phyloP scores from a whole-genome alignment of 2,329 filamentous ascomycete species.

The Apiospora koreana region DNA sequence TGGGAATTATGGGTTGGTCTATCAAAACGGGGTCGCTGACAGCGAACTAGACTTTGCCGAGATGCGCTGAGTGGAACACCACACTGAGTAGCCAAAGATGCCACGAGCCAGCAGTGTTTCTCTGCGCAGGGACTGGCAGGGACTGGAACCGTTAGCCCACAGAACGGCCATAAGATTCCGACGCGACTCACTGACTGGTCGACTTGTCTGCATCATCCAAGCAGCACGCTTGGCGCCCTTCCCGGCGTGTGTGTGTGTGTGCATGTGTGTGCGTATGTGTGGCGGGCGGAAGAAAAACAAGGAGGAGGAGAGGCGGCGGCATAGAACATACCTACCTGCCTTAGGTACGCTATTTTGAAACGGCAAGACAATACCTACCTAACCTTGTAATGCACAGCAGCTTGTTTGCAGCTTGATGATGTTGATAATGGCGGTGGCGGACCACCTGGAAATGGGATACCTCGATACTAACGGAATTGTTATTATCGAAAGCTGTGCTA shows the following conservation, averaged over 20 bases:
- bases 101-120: constrained; percentile 1
- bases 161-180: constrained; percentile 2
- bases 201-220: background rate
- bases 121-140: background rate
- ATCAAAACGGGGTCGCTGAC: background rate
- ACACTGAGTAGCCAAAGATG: background rate
- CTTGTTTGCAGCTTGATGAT: background rate
- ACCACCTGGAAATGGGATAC: background rate
- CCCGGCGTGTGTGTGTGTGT: too few relatives aligned
- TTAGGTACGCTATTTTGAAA: background rate
- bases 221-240: background rate
- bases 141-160: background rate
- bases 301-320: background rate
- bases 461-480: background rate
- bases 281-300: background rate
- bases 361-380: background rate
- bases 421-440: too few relatives aligned
- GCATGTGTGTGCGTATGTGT: background rate
- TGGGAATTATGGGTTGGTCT: background rate
- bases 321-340: too few relatives aligned
- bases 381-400: background rate
- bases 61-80: constrained; percentile 2
- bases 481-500: background rate
- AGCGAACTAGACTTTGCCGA: constrained; percentile 8
- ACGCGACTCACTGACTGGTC: background rate